phyloP scores from a whole-genome alignment of 2,329 filamentous ascomycete genomes.

The Thelonectria rubi region DNA sequence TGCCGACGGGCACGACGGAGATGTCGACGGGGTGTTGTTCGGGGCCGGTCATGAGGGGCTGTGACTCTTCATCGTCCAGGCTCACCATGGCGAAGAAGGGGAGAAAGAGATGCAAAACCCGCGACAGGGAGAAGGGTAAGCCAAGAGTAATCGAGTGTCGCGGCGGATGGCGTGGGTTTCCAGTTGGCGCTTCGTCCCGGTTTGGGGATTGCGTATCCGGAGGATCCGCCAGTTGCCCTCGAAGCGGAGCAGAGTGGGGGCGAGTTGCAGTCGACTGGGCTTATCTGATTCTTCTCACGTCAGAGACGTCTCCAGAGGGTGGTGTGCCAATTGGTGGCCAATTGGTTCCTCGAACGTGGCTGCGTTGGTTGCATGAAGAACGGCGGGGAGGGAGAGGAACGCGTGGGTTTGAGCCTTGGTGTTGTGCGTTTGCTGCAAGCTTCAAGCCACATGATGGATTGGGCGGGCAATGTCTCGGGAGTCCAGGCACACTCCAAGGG shows the following conservation, averaged over 20 bases:
- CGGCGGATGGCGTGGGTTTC: conserved; percentile 17
- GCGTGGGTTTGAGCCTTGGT: background rate
- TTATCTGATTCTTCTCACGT: conserved; percentile 11
- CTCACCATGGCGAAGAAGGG: conserved; percentile 43
- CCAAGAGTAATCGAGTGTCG: conserved; percentile 21
- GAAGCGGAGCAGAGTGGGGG: conserved; percentile 17
- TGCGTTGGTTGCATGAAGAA: background rate
- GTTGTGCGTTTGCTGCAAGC: background rate
- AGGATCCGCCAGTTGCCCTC: conserved; percentile 12
- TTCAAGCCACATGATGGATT: background rate
- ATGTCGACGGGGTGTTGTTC: conserved; percentile 43
- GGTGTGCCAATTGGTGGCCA: conserved; percentile 5
- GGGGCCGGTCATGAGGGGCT: conserved; percentile 52
- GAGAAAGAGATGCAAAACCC: background rate
- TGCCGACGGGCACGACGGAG: conserved; percentile 38
- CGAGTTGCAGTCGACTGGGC: background rate
- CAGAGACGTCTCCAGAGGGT: conserved; percentile 5
- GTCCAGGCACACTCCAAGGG: too few relatives aligned
- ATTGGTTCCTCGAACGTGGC: background rate
- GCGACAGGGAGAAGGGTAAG: conserved; percentile 1
- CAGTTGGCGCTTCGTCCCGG: conserved; percentile 7
- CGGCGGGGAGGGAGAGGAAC: background rate
- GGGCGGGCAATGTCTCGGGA: background rate
- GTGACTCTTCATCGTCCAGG: conserved; percentile 47
- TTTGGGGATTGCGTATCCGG: conserved; percentile 16